These are phyloP conservation scores for Paracamarosporium sp. DNA, from an alignment of 2,329 filamentous ascomycete species.

Conservation along the genomic window DNA sequence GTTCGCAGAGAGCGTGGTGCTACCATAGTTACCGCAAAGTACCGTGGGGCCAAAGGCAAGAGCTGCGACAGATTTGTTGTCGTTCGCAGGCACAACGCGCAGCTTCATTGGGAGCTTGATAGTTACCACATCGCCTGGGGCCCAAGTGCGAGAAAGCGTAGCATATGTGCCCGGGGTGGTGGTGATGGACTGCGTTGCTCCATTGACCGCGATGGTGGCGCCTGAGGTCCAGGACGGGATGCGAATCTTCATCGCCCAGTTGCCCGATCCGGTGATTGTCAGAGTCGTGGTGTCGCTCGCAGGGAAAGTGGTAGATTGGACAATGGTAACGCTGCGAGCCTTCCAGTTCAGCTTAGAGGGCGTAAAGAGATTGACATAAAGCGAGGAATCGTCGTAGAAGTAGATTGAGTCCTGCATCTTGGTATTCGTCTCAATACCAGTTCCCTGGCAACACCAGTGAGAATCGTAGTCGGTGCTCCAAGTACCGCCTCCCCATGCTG, in stretches of 20 bases:
- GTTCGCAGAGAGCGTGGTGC: constrained; percentile 9
- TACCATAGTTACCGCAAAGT: constrained; percentile 56
- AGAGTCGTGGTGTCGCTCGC: constrained; percentile 50
- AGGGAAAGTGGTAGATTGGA: constrained; percentile 55
- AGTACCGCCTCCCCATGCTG: constrained; percentile 60
- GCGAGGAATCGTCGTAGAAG: constrained; percentile 49
- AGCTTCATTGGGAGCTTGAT: constrained; percentile 57
- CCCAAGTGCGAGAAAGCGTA: constrained; percentile 51
- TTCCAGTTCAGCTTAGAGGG: constrained; percentile 56
- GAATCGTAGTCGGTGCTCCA: constrained; percentile 62
- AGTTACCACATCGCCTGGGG: constrained; percentile 51
- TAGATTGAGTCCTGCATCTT: constrained; percentile 63
- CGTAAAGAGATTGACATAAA: constrained; percentile 60
- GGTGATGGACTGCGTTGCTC: constrained; percentile 30
- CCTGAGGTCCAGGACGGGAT: constrained; percentile 56
- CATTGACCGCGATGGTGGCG: constrained; percentile 54
- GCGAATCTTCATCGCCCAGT: constrained; percentile 51
- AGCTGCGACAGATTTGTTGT: constrained; percentile 53
- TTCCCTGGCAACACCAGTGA: constrained; percentile 64
- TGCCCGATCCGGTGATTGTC: constrained; percentile 42
- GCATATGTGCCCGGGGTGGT: constrained; percentile 51
- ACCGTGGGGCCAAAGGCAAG: constrained; percentile 57
- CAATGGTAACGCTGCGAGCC: constrained; percentile 48
- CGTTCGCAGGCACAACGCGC: constrained; percentile 55
- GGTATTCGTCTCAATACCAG: constrained; percentile 60